phyloP scores from a whole-genome alignment of 768 basidiomycete species.

The Boletales sp. region DNA sequence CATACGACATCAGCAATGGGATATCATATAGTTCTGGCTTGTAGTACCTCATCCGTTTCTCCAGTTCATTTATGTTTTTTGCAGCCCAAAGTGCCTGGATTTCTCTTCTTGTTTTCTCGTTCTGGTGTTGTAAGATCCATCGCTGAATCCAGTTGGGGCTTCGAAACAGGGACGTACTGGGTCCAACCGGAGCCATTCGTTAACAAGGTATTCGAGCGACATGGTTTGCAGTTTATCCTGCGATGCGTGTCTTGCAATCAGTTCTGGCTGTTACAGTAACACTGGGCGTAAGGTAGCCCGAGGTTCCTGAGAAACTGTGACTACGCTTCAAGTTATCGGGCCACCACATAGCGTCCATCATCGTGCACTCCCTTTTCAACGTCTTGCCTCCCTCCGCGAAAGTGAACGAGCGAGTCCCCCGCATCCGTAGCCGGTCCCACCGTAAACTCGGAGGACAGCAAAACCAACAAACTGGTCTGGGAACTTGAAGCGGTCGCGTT shows the following conservation, averaged over 20 bases:
- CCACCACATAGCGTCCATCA: no score
- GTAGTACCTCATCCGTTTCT: constrained; percentile 40
- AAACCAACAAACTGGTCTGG: no score
- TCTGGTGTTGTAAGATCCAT: constrained; percentile 22
- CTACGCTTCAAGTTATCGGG: no score
- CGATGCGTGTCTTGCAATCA: background rate
- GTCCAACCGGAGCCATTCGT: constrained; percentile 50
- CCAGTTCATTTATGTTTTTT: constrained; percentile 32
- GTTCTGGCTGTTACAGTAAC: no score
- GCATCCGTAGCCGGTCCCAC: no score
- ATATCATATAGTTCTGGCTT: background rate
- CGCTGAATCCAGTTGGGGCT: background rate
- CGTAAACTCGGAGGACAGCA: no score
- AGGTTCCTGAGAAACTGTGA: no score
- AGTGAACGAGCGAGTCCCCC: no score
- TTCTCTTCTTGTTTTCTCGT: constrained; percentile 36
- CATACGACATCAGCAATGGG: background rate
- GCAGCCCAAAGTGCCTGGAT: constrained; percentile 32
- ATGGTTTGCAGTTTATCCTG: background rate
- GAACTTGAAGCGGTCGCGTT: no score
- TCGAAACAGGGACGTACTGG: constrained; percentile 28
- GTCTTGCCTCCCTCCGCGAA: no score
- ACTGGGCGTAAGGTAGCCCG: no score
- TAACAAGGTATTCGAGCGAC: constrained; percentile 40
- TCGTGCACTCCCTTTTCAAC: no score